A percentile compares a stretch with the other conserved stretches of the same genome.
These are phyloP conservation scores for Yamadazyma dushanensis DNA, from an alignment of 1,139 yeast species.

Conservation along the genomic window DNA sequence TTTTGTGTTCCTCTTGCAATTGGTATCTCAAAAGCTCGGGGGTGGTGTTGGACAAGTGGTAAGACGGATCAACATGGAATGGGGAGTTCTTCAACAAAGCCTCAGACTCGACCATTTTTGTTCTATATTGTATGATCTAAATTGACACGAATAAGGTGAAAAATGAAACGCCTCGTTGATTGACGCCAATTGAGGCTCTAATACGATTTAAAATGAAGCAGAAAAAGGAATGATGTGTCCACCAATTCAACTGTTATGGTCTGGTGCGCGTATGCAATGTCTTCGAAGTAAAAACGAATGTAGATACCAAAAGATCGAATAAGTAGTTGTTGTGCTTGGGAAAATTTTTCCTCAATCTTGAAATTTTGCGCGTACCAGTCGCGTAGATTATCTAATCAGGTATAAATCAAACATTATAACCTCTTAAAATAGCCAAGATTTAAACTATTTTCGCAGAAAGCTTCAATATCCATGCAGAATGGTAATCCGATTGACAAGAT, in stretches of 20 bases:
- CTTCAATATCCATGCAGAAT: slow-evolving; percentile 1
- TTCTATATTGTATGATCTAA: background rate
- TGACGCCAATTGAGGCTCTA: too few species aligned
- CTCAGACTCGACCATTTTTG: slow-evolving; percentile 35
- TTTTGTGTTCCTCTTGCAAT: slow-evolving; percentile 42
- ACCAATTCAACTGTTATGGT: too few species aligned
- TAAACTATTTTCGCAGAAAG: too few species aligned
- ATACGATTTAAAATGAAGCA: too few species aligned
- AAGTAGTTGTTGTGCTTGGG: background rate
- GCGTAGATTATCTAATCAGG: slow-evolving; percentile 2
- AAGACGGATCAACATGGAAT: slow-evolving; percentile 27
- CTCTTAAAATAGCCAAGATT: too few species aligned
- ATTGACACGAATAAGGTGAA: background rate
- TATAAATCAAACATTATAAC: background rate
- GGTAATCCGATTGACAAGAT: slow-evolving; percentile 8
- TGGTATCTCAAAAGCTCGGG: slow-evolving; percentile 47
- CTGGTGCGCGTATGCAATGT: too few species aligned
- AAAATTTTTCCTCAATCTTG: slow-evolving; percentile 1
- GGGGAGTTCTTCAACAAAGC: slow-evolving; percentile 39
- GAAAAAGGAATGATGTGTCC: too few species aligned
- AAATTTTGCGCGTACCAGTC: slow-evolving; percentile 1
- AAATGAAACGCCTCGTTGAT: background rate
- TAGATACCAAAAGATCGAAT: background rate
- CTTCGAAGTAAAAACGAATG: too few species aligned
- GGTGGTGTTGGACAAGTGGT: slow-evolving; percentile 23